Conservation (phyloP, 257 asterid genomes). For the Plectranthus barbatus region DNA sequence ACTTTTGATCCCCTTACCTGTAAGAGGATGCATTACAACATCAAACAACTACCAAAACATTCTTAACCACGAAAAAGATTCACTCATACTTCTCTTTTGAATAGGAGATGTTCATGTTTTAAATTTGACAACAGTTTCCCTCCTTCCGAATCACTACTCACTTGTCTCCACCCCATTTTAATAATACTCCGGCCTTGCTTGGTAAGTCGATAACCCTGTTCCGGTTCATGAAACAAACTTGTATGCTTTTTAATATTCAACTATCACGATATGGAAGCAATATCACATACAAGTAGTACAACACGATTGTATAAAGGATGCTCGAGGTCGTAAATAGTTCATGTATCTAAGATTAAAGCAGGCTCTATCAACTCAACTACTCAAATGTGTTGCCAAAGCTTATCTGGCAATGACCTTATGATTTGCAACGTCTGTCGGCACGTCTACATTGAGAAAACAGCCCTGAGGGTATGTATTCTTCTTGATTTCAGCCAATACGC, state of each 20-base stretch:
- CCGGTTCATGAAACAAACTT: constrained; percentile 8
- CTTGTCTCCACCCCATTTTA: constrained; percentile 69
- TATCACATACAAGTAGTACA: no score
- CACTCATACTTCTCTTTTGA: constrained; percentile 63
- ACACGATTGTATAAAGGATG: no score
- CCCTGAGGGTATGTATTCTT: constrained; percentile 43
- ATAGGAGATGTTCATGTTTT: constrained; percentile 36
- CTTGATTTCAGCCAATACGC: constrained; percentile 48
- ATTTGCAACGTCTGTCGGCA: constrained; percentile 59
- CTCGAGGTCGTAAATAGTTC: no score
- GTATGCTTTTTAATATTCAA: no score
- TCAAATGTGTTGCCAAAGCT: no score
- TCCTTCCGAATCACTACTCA: constrained; percentile 48
- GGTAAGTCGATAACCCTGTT: constrained; percentile 77
- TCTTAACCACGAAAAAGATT: not conserved
- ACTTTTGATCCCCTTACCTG: constrained; percentile 54
- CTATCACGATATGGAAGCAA: not conserved
- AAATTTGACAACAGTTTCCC: constrained; percentile 57
- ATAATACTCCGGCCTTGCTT: constrained; percentile 61
- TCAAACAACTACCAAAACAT: not conserved
- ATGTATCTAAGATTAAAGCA: no score
- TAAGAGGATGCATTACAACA: not conserved
- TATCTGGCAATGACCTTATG: constrained; percentile 40
- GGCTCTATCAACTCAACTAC: no score
- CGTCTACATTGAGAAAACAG: constrained; percentile 64